These are phyloP conservation scores for Phytophthora ohioensis DNA, from an alignment of 352 stramenopile genomes.

Conservation along the genomic window DNA sequence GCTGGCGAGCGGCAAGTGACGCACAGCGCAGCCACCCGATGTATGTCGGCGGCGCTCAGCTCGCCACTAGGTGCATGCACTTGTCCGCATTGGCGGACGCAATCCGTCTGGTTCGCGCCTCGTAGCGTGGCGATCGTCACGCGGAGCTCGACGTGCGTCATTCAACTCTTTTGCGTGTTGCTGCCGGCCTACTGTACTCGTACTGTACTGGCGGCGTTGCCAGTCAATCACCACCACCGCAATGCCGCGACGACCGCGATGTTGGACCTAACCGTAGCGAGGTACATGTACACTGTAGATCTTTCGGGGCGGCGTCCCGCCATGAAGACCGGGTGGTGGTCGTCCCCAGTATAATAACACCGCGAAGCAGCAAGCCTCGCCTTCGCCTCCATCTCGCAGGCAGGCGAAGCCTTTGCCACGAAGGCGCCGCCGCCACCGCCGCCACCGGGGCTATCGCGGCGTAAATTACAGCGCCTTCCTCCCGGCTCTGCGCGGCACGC, in stretches of 20 bases:
- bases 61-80: background rate
- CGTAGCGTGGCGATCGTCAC: constrained; percentile 12
- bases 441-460: constrained; percentile 10
- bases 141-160: constrained; percentile 9
- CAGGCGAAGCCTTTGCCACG: background rate
- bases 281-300: background rate
- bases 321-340: constrained; percentile 9
- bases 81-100: background rate
- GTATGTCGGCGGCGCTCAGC: background rate
- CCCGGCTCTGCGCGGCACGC: constrained; percentile 44
- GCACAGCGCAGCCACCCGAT: constrained; percentile 7
- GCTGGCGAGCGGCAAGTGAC: background rate
- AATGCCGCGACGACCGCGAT: constrained; percentile 18
- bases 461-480: constrained; percentile 30
- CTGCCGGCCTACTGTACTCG: constrained; percentile 24
- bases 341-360: background rate
- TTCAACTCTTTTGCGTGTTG: constrained; percentile 9
- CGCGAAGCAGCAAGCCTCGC: background rate
- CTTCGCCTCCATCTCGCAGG: background rate
- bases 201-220: constrained; percentile 19
- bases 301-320: background rate
- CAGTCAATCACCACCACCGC: constrained; percentile 14
- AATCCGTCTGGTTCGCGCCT: no score
- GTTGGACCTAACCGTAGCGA: constrained; percentile 13
- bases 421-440: no score